Conservation (phyloP, 805 yeast species). For the Zygoascus biomembranicola region DNA sequence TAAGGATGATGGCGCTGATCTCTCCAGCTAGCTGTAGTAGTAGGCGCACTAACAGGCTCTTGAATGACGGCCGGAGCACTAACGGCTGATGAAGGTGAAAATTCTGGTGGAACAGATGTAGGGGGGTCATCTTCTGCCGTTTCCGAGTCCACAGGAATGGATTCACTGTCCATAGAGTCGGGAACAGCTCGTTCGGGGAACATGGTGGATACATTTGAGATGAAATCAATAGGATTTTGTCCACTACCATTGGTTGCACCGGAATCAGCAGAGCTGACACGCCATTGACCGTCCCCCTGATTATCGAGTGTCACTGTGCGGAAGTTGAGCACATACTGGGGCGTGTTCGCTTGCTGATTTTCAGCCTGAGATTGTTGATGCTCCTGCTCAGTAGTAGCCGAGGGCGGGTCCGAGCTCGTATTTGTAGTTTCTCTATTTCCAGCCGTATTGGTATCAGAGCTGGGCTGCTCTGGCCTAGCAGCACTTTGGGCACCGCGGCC, state of each 20-base stretch:
- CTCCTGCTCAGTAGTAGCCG: no score
- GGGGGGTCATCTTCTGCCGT: neutral
- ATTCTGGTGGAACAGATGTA: neutral
- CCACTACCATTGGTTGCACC: neutral
- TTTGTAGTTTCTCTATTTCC: neutral
- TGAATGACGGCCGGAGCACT: neutral
- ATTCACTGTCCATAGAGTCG: neutral
- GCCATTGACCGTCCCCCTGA: neutral
- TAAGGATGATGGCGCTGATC: constrained; percentile 19
- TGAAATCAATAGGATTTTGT: neutral
- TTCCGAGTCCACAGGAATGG: neutral
- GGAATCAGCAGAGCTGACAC: neutral
- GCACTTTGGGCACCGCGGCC: neutral
- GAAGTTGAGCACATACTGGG: neutral
- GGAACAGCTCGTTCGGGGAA: neutral
- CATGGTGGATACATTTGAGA: neutral
- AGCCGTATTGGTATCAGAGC: neutral
- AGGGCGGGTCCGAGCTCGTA: no score
- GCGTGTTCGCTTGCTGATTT: no score
- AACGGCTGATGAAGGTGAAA: neutral
- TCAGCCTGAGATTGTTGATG: no score
- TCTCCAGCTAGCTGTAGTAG: neutral
- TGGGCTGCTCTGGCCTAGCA: neutral
- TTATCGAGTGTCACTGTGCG: neutral
- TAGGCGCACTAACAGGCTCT: neutral